Percentiles rank a stretch among this genome's conserved stretches.
Evolutionary conservation across 176 grass and related monocot species (phyloP).

Genomic region (Triticum monococcum): DNA sequence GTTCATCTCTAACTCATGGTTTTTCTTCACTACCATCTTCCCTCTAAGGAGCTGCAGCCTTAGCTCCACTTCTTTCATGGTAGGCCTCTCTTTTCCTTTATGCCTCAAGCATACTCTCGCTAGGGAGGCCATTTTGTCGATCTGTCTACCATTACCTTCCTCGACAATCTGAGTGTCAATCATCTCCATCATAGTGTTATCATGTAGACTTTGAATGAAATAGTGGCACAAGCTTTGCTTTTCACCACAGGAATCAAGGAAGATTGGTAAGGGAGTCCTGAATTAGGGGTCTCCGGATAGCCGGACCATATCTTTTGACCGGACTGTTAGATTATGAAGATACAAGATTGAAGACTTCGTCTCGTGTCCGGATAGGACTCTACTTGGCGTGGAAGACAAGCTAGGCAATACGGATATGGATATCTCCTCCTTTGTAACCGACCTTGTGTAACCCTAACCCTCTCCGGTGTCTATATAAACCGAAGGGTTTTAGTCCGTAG

Average conservation of each 20-base stretch:
- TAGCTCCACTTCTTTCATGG: constrained; percentile 35
- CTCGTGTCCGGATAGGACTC: too few relatives aligned
- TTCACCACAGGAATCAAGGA: neutral
- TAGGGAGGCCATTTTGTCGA: constrained; percentile 2
- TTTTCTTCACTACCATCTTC: neutral
- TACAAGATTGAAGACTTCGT: too few relatives aligned
- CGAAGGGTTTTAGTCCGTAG: too few relatives aligned
- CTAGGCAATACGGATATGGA: too few relatives aligned
- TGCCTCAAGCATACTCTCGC: constrained; percentile 8
- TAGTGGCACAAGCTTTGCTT: neutral
- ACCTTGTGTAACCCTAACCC: too few relatives aligned
- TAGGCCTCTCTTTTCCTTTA: constrained; percentile 10
- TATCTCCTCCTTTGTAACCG: too few relatives aligned
- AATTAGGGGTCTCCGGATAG: too few relatives aligned
- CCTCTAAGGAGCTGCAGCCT: constrained; percentile 26
- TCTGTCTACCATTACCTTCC: constrained; percentile 8
- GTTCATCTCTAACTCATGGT: neutral
- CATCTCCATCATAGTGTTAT: neutral
- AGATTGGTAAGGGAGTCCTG: too few relatives aligned
- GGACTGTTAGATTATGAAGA: too few relatives aligned
- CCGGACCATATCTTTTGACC: too few relatives aligned
- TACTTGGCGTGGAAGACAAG: too few relatives aligned
- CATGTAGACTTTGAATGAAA: neutral
- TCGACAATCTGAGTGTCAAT: neutral
- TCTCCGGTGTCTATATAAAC: too few relatives aligned